A percentile compares a stretch with the other conserved stretches of the same genome.
Conservation (phyloP, 805 yeast species). For the Cyberlindnera meyerae region DNA sequence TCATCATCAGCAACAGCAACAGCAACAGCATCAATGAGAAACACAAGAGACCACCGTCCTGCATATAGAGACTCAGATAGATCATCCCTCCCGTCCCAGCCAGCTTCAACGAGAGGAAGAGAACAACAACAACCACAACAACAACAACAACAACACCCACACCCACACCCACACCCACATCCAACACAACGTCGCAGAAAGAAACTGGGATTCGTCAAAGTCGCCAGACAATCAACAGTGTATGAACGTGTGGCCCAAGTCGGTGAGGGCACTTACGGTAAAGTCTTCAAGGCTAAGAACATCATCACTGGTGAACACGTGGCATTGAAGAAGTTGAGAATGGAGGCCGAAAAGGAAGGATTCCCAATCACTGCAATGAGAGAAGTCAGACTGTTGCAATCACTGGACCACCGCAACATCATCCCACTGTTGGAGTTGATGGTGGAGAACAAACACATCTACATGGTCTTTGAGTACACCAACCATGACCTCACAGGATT, state of each 20-base stretch:
- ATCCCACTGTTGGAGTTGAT: constrained; percentile 84
- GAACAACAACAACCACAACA: too few relatives aligned
- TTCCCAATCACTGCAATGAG: constrained; percentile 94
- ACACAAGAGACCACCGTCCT: too few relatives aligned
- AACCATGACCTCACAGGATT: constrained; percentile 92
- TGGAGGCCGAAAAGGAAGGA: constrained; percentile 89
- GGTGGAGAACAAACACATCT: constrained; percentile 68
- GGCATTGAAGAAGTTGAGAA: constrained; percentile 80
- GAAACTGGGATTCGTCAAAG: constrained; percentile 19
- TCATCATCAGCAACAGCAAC: too few relatives aligned
- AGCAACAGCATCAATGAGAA: too few relatives aligned
- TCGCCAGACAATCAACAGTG: constrained; percentile 24
- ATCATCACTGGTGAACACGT: constrained; percentile 60
- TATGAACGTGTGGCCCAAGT: constrained; percentile 81
- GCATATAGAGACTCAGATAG: too few relatives aligned
- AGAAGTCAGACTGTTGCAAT: constrained; percentile 81
- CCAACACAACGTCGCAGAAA: constrained; percentile 1
- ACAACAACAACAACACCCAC: too few relatives aligned
- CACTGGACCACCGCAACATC: constrained; percentile 75
- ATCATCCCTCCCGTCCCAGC: too few relatives aligned
- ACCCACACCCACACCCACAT: too few relatives aligned
- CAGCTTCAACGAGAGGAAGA: too few relatives aligned
- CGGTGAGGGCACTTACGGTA: constrained; percentile 99
- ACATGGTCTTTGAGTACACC: constrained; percentile 90
- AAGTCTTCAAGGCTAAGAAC: constrained; percentile 85